A percentile compares a stretch with the other conserved stretches of the same genome.
phyloP scores from a whole-genome alignment of 2,329 filamentous ascomycete species.

The Ascochyta koolunga region DNA sequence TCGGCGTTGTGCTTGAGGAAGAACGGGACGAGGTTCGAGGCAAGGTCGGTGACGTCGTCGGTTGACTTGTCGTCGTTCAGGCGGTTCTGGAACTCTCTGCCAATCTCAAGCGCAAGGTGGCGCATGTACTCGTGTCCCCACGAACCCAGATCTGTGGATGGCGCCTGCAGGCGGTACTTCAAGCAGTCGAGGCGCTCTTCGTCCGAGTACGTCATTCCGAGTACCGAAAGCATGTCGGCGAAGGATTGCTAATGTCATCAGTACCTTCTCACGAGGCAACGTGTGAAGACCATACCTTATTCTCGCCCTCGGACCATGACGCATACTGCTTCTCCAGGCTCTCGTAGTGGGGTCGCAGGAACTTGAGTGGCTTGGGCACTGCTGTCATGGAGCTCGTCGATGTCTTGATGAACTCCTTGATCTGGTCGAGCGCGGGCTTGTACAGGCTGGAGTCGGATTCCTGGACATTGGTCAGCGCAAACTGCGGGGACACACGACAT shows the following conservation, averaged over 20 bases:
- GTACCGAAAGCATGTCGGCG: conserved; percentile 93
- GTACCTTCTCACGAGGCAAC: not conserved
- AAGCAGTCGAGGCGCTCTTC: conserved; percentile 95
- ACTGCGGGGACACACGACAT: conserved; percentile 5
- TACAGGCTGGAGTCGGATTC: conserved; percentile 88
- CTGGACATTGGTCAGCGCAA: conserved; percentile 55
- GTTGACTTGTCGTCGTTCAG: conserved; percentile 83
- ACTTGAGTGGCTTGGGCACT: conserved; percentile 97
- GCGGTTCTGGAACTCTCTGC: conserved; percentile 88
- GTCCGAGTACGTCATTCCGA: conserved; percentile 98
- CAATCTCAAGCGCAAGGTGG: conserved; percentile 93
- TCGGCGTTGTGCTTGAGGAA: conserved; percentile 98
- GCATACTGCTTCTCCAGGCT: conserved; percentile 86
- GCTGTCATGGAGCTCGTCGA: conserved; percentile 99
- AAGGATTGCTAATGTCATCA: conserved; percentile 65
- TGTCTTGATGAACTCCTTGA: conserved; percentile 98
- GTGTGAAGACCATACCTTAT: conserved; percentile 66
- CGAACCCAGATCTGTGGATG: conserved; percentile 88
- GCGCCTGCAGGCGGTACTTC: conserved; percentile 90
- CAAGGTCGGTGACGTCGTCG: conserved; percentile 84
- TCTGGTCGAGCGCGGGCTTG: conserved; percentile 89
- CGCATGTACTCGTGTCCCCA: conserved; percentile 99
- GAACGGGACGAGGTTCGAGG: conserved; percentile 83
- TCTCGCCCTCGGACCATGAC: conserved; percentile 79
- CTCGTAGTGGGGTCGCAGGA: conserved; percentile 95